Percentiles rank a stretch among this genome's conserved stretches.
Conservation (phyloP, 164 flowering plant genomes). For the Liriodendron chinense region DNA sequence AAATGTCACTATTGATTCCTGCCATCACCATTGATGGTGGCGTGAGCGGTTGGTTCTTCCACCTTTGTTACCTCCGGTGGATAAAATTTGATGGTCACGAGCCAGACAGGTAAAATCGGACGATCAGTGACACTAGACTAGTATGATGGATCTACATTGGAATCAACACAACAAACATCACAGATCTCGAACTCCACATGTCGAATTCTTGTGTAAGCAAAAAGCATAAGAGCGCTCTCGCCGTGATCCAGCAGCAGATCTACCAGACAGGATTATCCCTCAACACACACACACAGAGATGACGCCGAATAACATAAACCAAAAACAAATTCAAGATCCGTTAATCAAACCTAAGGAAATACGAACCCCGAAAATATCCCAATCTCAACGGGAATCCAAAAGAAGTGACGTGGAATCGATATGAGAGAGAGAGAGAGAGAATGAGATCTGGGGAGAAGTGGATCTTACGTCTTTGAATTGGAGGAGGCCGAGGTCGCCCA, state of each 20-base stretch:
- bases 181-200: background rate
- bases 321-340: background rate
- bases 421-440: background rate
- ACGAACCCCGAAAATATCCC: background rate
- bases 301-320: background rate
- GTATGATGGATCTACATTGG: too few relatives aligned
- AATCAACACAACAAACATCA: background rate
- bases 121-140: too few relatives aligned
- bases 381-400: background rate
- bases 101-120: too few relatives aligned
- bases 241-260: background rate
- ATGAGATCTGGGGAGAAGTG: background rate
- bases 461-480: conserved; percentile 86
- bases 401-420: background rate
- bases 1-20: too few relatives aligned
- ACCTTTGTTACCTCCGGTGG: too few relatives aligned
- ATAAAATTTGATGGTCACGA: too few relatives aligned
- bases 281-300: background rate
- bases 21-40: too few relatives aligned
- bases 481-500: conserved; percentile 85
- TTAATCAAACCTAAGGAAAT: background rate
- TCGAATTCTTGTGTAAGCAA: background rate
- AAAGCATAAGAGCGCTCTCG: too few relatives aligned
- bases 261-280: background rate
- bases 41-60: too few relatives aligned